A percentile compares a stretch with the other conserved stretches of the same genome.
phyloP scores from a whole-genome alignment of 192 early-diverging fungal genomes.

The Coemansia sp. region DNA sequence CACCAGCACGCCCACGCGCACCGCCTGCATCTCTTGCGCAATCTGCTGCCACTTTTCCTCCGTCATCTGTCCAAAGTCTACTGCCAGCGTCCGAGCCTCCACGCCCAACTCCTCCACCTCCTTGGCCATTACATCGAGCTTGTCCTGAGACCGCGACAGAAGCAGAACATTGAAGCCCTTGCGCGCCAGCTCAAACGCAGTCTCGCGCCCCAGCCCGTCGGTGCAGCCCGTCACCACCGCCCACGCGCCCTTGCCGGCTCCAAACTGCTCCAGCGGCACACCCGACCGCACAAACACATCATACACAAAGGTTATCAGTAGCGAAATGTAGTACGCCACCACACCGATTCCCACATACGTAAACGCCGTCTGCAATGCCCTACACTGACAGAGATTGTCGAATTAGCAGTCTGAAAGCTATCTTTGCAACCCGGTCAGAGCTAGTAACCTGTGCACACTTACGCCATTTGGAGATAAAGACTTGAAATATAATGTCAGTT shows the following conservation, averaged over 20 bases:
- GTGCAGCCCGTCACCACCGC: slow-evolving; percentile 92
- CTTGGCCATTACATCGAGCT: slow-evolving; percentile 71
- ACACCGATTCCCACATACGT: slow-evolving; percentile 46
- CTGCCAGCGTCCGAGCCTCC: slow-evolving; percentile 64
- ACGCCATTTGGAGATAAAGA: no score
- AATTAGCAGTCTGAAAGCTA: background rate
- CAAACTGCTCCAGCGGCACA: slow-evolving; percentile 44
- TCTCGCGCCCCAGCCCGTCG: slow-evolving; percentile 95
- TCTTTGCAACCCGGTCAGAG: no score
- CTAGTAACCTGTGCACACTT: no score
- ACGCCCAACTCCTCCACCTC: slow-evolving; percentile 64
- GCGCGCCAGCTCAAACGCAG: slow-evolving; percentile 85
- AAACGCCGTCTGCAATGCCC: slow-evolving; percentile 36
- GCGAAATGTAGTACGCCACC: slow-evolving; percentile 48
- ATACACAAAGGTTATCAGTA: slow-evolving; percentile 40
- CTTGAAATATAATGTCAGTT: no score
- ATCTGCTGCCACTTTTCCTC: slow-evolving; percentile 69
- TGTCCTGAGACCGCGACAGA: slow-evolving; percentile 76
- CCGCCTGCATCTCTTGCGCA: slow-evolving; percentile 51
- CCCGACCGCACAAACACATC: slow-evolving; percentile 48
- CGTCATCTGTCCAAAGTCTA: slow-evolving; percentile 71
- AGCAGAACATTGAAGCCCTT: slow-evolving; percentile 82
- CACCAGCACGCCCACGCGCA: slow-evolving; percentile 63
- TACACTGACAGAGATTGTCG: slow-evolving; percentile 13
- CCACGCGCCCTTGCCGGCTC: slow-evolving; percentile 53